Percentiles rank a stretch among this genome's conserved stretches.
These are phyloP conservation scores for Hebeloma cylindrosporum DNA, from an alignment of 768 basidiomycete genomes.

Conservation along the genomic window DNA sequence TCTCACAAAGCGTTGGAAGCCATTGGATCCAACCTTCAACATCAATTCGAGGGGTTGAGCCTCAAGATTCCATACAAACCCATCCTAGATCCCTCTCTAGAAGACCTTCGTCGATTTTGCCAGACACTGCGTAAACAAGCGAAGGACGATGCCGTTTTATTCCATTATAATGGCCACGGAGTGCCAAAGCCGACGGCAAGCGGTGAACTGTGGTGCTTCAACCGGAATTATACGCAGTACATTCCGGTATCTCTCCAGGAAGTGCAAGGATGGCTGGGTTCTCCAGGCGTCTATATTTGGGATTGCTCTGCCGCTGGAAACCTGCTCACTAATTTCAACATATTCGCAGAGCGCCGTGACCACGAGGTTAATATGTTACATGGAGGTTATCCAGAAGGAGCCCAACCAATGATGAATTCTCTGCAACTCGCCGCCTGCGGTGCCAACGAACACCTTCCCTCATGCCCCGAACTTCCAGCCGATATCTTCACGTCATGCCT, in stretches of 20 bases:
- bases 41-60: conserved; percentile 94
- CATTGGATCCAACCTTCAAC: conserved; percentile 89
- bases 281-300: conserved; percentile 97
- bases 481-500: conserved; percentile 97
- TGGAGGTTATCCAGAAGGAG: conserved; percentile 59
- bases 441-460: conserved; percentile 87
- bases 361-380: conserved; percentile 58
- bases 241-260: conserved; percentile 96
- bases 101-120: conserved; percentile 89
- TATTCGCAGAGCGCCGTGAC: conserved; percentile 73
- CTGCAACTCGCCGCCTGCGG: conserved; percentile 95
- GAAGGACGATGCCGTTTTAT: conserved; percentile 90
- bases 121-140: conserved; percentile 80
- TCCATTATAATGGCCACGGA: conserved; percentile 98
- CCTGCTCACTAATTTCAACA: conserved; percentile 86
- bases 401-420: conserved; percentile 77
- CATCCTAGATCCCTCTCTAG: conserved; percentile 91
- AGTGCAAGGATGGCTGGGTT: conserved; percentile 89
- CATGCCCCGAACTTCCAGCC: conserved; percentile 94
- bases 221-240: conserved; percentile 95
- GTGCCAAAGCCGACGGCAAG: conserved; percentile 95
- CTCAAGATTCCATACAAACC: conserved; percentile 94
- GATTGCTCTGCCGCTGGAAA: conserved; percentile 98
- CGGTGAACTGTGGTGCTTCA: conserved; percentile 99
- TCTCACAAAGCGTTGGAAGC: conserved; percentile 92